phyloP scores from a whole-genome alignment of 192 early-diverging fungal species.

The Geosiphon pyriformis region DNA sequence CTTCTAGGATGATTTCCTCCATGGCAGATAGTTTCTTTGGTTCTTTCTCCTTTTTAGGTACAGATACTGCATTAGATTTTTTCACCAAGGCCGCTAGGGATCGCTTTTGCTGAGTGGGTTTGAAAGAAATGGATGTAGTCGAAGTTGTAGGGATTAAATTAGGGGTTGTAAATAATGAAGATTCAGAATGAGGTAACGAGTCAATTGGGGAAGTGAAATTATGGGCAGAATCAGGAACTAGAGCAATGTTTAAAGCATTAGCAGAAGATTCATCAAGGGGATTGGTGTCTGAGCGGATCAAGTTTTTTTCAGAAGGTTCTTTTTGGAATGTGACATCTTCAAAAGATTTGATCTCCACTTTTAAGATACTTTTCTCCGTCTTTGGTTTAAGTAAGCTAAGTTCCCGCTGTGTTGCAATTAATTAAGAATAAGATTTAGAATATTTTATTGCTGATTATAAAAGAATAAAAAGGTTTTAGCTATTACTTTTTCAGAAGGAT shows the following conservation, averaged over 20 bases:
- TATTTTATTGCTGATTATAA: neutral
- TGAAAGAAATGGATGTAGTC: slow-evolving; percentile 22
- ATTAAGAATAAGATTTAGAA: neutral
- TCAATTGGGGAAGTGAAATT: too few species aligned
- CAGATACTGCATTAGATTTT: slow-evolving; percentile 9
- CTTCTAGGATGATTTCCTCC: slow-evolving; percentile 59
- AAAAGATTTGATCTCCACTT: slow-evolving; percentile 58
- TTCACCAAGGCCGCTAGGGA: slow-evolving; percentile 19
- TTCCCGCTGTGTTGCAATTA: too few species aligned
- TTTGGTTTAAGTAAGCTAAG: slow-evolving; percentile 60
- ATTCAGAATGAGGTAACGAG: slow-evolving; percentile 22
- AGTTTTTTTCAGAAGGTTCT: slow-evolving; percentile 14
- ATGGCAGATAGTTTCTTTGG: slow-evolving; percentile 54
- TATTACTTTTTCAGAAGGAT: slow-evolving; percentile 20
- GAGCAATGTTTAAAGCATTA: too few species aligned
- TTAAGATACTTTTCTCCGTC: slow-evolving; percentile 65
- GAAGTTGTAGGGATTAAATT: slow-evolving; percentile 24
- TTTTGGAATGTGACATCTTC: slow-evolving; percentile 19
- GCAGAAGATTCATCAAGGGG: too few species aligned
- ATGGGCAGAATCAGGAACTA: too few species aligned
- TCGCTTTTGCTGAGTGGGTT: slow-evolving; percentile 26
- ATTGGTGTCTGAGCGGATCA: slow-evolving; percentile 29
- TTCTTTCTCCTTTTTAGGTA: slow-evolving; percentile 14
- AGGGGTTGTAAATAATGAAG: slow-evolving; percentile 27
- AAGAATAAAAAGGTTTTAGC: neutral